These are phyloP conservation scores for Trichoderma reesei DNA, from an alignment of 495 filamentous ascomycete species.

Conservation along the genomic window DNA sequence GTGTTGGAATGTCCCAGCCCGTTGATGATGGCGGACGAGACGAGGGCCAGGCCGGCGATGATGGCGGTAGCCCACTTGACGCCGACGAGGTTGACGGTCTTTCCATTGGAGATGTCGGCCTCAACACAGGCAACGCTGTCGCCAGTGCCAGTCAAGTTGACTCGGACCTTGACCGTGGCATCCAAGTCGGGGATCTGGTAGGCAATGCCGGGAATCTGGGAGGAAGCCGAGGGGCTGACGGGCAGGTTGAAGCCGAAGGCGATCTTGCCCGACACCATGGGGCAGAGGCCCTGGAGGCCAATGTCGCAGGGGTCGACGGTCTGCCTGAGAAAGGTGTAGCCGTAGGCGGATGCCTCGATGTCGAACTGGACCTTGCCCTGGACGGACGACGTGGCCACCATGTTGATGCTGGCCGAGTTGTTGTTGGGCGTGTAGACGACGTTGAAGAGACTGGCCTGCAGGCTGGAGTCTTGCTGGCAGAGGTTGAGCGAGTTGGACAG, in stretches of 20 bases:
- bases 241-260: conserved; percentile 59
- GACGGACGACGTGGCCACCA: conserved; percentile 78
- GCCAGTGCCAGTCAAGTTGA: conserved; percentile 54
- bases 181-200: conserved; percentile 91
- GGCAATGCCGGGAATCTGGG: conserved; percentile 69
- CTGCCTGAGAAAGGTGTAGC: conserved; percentile 54
- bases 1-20: conserved; percentile 90
- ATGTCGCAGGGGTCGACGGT: conserved; percentile 67
- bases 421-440: conserved; percentile 72
- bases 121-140: conserved; percentile 77
- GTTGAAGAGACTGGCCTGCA: conserved; percentile 75
- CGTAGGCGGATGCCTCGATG: conserved; percentile 70
- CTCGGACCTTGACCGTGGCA: conserved; percentile 68
- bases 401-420: conserved; percentile 58
- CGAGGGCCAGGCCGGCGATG: conserved; percentile 72
- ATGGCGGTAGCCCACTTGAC: conserved; percentile 86
- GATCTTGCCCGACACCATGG: conserved; percentile 83
- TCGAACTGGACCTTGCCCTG: conserved; percentile 76
- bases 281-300: conserved; percentile 70
- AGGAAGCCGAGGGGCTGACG: conserved; percentile 46
- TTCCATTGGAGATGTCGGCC: conserved; percentile 81
- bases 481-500: conserved; percentile 68
- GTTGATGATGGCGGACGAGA: conserved; percentile 73
- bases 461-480: conserved; percentile 68
- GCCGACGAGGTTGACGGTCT: conserved; percentile 81